Percentiles rank a stretch among this genome's conserved stretches.
These are phyloP conservation scores for Penicillium sumatraense DNA, from an alignment of 2,329 filamentous ascomycete species.

Conservation along the genomic window DNA sequence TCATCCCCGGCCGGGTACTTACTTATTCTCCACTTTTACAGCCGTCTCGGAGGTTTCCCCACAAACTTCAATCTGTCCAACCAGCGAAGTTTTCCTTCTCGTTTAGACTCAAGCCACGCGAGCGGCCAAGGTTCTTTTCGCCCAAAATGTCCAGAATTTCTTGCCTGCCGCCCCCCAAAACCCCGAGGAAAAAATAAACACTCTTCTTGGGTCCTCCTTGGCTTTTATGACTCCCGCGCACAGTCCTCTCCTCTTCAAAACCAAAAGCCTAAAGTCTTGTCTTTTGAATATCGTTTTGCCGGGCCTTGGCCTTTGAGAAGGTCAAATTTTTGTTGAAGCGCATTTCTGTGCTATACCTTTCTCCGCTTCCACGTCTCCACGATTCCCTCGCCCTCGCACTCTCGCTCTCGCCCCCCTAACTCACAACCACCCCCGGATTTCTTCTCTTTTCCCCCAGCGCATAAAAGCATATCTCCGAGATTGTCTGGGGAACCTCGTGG, in stretches of 20 bases:
- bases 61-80: not conserved
- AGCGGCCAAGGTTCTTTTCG: not conserved
- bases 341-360: constrained; percentile 24
- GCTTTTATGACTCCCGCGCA: not conserved
- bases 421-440: constrained; percentile 23
- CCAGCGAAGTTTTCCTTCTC: constrained; percentile 4
- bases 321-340: not conserved
- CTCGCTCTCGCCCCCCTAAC: too few relatives aligned
- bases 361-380: constrained; percentile 23
- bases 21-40: not conserved
- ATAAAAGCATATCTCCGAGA: constrained; percentile 1
- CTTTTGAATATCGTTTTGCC: constrained; percentile 24
- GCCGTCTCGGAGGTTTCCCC: not conserved
- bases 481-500: constrained; percentile 14
- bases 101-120: not conserved
- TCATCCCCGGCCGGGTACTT: not conserved
- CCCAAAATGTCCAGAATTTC: not conserved
- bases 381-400: constrained; percentile 12
- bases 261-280: too few relatives aligned
- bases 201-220: constrained; percentile 1
- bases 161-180: not conserved
- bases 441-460: constrained; percentile 11
- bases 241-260: not conserved
- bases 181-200: too few relatives aligned
- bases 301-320: constrained; percentile 11